Base-by-base conservation (phyloP, 208 protist species). In the Acanthamoeba sp. region DNA sequence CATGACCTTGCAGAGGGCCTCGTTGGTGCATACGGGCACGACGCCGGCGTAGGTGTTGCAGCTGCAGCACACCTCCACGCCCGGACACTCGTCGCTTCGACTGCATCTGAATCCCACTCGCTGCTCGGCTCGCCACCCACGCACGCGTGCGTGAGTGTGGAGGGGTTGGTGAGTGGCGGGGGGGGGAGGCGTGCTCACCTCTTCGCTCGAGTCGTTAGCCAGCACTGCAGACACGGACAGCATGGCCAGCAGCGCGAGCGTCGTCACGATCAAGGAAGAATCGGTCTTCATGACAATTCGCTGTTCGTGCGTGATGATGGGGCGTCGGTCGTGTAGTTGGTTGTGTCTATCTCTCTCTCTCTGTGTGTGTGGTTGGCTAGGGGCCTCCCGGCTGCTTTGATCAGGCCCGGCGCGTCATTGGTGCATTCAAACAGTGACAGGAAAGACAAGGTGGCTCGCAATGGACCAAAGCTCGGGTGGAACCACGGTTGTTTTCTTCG, bases 21-120 rank as follows among this genome's bases (percentile, higher is more conserved):
- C 73, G 40, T 82, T 82, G 73, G 73, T 82, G 73, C 73, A 82
- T 18, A 82, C 40, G 40, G 73, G 73, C 3, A 82, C 22, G 18
- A 52, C 40, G 24, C 73, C 73, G 24, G 73, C 73, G 73, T 82
- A 82, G 73, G 73, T 82, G 38, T 82, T 50, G 73, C 73, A 82
- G 5, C 38, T 6, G 73, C 73, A 82, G 73, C 73, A 82, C 24
- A 82, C 73, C 73, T 82, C 16, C 22, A 34, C 27, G 18, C n/a
- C 38, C 5, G 20, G 73, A 24, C 73, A 82, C 27, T 82, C 73
- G 4, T 42, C 5, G 73, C 38, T 50, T 14, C 73, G 32, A 9
- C 7, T 50, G 40, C 73, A 82, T 16, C 52, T 24, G 52, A 57
- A 7, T 57, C 52, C 73, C 20, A 2, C n/a, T 36, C 18, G 1